Percentiles rank a stretch among this genome's conserved stretches.
These are phyloP conservation scores for Ceratocystis lukuohia DNA, from an alignment of 2,329 filamentous ascomycete genomes.

Conservation along the genomic window DNA sequence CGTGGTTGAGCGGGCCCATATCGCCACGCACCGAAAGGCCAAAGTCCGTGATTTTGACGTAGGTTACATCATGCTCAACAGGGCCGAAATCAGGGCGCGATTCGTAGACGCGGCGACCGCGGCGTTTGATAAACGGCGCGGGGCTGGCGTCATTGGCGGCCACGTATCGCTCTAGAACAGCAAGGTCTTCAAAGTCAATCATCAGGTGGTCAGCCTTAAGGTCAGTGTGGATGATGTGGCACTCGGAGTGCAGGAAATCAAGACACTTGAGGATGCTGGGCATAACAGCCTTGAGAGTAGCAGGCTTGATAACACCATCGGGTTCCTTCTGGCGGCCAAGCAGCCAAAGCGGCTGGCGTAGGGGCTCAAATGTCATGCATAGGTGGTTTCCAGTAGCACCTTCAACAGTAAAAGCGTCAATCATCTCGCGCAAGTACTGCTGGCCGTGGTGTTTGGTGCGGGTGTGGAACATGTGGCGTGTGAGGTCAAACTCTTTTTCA, in stretches of 20 bases:
- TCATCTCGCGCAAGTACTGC: conserved; percentile 24
- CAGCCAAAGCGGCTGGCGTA: conserved; percentile 31
- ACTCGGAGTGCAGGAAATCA: conserved; percentile 31
- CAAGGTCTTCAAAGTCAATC: conserved; percentile 21
- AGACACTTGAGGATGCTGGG: conserved; percentile 28
- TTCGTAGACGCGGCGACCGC: conserved; percentile 22
- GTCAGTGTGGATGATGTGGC: conserved; percentile 34
- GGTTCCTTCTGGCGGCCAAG: conserved; percentile 28
- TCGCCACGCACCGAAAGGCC: conserved; percentile 24
- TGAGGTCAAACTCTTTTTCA: conserved; percentile 23
- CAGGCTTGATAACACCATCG: conserved; percentile 27
- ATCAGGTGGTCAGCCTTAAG: conserved; percentile 29
- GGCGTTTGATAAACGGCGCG: conserved; percentile 21
- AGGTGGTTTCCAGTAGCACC: conserved; percentile 25
- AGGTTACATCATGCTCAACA: conserved; percentile 21
- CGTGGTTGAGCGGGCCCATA: conserved; percentile 21
- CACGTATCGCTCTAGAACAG: conserved; percentile 23
- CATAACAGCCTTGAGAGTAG: conserved; percentile 29
- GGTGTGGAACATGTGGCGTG: conserved; percentile 21
- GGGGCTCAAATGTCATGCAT: conserved; percentile 28
- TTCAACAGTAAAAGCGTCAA: conserved; percentile 25
- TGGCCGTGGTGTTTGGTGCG: conserved; percentile 24
- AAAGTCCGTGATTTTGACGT: conserved; percentile 24
- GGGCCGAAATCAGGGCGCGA: conserved; percentile 22
- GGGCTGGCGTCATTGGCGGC: conserved; percentile 22